phyloP scores from a whole-genome alignment of 352 stramenopile genomes.

The Phytophthora sansomeana region DNA sequence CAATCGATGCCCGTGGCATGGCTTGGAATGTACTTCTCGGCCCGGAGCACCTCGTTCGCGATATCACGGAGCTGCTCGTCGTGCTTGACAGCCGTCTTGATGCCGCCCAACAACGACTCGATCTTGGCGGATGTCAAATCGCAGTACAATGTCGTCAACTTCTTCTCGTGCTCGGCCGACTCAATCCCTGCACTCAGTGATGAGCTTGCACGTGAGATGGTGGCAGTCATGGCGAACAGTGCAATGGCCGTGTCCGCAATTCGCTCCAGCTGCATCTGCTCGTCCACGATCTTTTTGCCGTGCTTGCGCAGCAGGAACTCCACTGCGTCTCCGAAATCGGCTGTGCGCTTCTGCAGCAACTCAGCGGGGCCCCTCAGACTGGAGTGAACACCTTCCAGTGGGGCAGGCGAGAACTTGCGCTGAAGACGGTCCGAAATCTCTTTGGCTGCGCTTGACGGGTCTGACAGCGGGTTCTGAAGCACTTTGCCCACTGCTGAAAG shows the following conservation, averaged over 20 bases:
- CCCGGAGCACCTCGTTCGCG: conserved; percentile 76
- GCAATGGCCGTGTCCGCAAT: conserved; percentile 88
- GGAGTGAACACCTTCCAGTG: conserved; percentile 76
- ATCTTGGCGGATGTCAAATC: conserved; percentile 80
- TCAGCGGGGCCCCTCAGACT: conserved; percentile 65
- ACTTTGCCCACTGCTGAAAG: conserved; percentile 79
- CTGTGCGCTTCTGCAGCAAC: conserved; percentile 72
- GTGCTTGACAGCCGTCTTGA: conserved; percentile 69
- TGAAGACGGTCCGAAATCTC: conserved; percentile 83
- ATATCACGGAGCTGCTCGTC: conserved; percentile 81
- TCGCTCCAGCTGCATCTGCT: conserved; percentile 89
- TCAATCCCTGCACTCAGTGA: conserved; percentile 61
- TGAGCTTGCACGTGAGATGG: conserved; percentile 81
- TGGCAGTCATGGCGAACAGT: conserved; percentile 89
- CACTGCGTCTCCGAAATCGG: conserved; percentile 79
- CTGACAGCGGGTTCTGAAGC: conserved; percentile 85
- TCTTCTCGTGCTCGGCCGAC: conserved; percentile 78
- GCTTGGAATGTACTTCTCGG: conserved; percentile 81
- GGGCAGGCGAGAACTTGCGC: conserved; percentile 78
- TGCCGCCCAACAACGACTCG: conserved; percentile 56
- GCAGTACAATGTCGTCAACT: conserved; percentile 83
- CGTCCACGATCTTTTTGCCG: conserved; percentile 89
- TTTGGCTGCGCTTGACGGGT: conserved; percentile 71
- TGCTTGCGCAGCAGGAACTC: conserved; percentile 86
- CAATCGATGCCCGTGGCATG: conserved; percentile 82